These are phyloP conservation scores for Diaporthe sp. DNA, from an alignment of 2,329 filamentous ascomycete genomes.

Conservation along the genomic window DNA sequence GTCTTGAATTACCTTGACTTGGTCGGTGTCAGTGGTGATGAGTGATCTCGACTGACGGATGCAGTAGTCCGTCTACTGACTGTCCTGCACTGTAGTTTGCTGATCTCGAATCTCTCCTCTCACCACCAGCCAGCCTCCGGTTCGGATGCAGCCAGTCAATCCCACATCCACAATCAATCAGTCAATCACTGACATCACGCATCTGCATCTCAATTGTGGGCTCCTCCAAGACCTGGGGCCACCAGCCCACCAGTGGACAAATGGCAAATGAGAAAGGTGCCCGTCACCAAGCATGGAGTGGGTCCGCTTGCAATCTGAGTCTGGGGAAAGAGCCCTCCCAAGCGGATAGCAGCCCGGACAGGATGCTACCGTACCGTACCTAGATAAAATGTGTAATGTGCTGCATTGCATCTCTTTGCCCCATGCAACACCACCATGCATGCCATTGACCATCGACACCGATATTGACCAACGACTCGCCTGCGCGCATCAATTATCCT, in stretches of 20 bases:
- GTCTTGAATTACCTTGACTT: conserved; percentile 6
- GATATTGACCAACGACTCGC: neutral
- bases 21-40: neutral
- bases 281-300: conserved; percentile 15
- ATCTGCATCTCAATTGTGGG: conserved; percentile 12
- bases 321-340: conserved; percentile 22
- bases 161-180: neutral
- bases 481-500: neutral
- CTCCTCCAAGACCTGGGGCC: conserved; percentile 7
- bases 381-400: conserved; percentile 1
- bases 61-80: neutral
- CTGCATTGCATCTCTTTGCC: neutral
- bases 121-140: conserved; percentile 7
- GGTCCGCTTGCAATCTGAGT: conserved; percentile 19
- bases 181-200: conserved; percentile 26
- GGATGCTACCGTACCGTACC: conserved; percentile 11
- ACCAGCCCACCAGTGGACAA: conserved; percentile 9
- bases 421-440: neutral
- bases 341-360: conserved; percentile 29
- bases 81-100: neutral
- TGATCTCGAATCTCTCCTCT: conserved; percentile 11
- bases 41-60: neutral
- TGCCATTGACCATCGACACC: neutral
- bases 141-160: conserved; percentile 25
- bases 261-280: conserved; percentile 13